These are phyloP conservation scores for Phytophthora melonis DNA, from an alignment of 352 stramenopile genomes.

Conservation along the genomic window DNA sequence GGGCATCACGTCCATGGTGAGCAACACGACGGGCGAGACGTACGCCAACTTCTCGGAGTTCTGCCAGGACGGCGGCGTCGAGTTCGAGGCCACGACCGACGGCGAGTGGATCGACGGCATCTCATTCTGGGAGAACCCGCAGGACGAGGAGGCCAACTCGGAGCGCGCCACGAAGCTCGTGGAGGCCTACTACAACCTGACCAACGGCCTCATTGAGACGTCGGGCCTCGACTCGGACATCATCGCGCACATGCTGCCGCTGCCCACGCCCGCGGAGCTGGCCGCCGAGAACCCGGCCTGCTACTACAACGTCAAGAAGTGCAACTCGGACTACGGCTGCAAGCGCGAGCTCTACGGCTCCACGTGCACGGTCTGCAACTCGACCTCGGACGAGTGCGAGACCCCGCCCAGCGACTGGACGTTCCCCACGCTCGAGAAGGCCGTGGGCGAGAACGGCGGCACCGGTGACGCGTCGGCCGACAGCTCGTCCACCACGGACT, in stretches of 20 bases:
- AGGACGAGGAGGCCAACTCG: slow-evolving; percentile 63
- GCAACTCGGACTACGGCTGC: slow-evolving; percentile 62
- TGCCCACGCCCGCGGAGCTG: slow-evolving; percentile 62
- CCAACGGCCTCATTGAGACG: slow-evolving; percentile 46
- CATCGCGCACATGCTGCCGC: slow-evolving; percentile 57
- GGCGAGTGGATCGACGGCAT: slow-evolving; percentile 67
- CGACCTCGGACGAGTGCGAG: slow-evolving; percentile 52
- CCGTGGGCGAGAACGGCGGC: slow-evolving; percentile 56
- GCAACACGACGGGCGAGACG: slow-evolving; percentile 53
- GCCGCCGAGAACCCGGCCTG: slow-evolving; percentile 66
- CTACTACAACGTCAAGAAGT: slow-evolving; percentile 73
- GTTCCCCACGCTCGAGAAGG: slow-evolving; percentile 60
- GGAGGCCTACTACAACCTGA: slow-evolving; percentile 64
- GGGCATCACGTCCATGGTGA: slow-evolving; percentile 73
- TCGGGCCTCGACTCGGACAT: slow-evolving; percentile 43
- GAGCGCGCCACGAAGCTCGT: slow-evolving; percentile 62
- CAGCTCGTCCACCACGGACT: slow-evolving; percentile 38
- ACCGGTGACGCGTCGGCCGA: slow-evolving; percentile 52
- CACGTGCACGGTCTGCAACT: slow-evolving; percentile 70
- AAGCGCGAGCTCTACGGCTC: slow-evolving; percentile 69
- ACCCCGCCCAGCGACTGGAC: slow-evolving; percentile 52
- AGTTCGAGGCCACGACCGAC: slow-evolving; percentile 57
- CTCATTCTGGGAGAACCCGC: slow-evolving; percentile 73
- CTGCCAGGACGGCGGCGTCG: slow-evolving; percentile 64
- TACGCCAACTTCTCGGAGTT: slow-evolving; percentile 77